phyloP scores from a whole-genome alignment of 441 rosid genomes.

The Corymbia calophylla region DNA sequence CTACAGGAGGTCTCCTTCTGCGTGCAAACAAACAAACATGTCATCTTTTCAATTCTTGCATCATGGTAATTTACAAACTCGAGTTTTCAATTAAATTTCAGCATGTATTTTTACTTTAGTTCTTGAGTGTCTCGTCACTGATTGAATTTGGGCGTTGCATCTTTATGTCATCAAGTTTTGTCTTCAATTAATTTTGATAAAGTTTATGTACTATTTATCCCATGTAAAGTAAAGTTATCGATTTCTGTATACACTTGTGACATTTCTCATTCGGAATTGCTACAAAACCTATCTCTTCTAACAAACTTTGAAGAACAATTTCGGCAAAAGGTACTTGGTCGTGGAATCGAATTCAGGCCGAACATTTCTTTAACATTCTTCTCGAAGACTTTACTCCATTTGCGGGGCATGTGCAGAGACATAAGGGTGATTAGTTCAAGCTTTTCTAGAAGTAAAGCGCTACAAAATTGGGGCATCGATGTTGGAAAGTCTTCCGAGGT shows the following conservation, averaged over 20 bases:
- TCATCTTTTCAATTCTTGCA: fast-evolving
- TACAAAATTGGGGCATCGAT: background rate
- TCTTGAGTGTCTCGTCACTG: fast-evolving
- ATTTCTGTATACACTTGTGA: background rate
- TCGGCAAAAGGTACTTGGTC: background rate
- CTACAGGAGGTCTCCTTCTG: background rate
- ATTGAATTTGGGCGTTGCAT: background rate
- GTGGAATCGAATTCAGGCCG: fast-evolving
- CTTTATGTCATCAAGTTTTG: no score
- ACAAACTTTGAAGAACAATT: no score
- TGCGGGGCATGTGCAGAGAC: background rate
- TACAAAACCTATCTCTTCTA: background rate
- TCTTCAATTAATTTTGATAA: fast-evolving
- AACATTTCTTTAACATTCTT: background rate
- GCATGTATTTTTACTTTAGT: no score
- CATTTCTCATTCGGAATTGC: background rate
- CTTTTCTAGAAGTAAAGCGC: fast-evolving
- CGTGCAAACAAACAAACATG: fast-evolving
- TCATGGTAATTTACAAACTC: fast-evolving
- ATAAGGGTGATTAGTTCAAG: background rate
- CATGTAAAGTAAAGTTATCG: fast-evolving
- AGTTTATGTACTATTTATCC: no score
- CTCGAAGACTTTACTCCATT: background rate
- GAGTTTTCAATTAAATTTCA: fast-evolving
- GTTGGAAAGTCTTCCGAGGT: background rate